Conservation (phyloP, 164 flowering plant species). For the Liriodendron chinense region DNA sequence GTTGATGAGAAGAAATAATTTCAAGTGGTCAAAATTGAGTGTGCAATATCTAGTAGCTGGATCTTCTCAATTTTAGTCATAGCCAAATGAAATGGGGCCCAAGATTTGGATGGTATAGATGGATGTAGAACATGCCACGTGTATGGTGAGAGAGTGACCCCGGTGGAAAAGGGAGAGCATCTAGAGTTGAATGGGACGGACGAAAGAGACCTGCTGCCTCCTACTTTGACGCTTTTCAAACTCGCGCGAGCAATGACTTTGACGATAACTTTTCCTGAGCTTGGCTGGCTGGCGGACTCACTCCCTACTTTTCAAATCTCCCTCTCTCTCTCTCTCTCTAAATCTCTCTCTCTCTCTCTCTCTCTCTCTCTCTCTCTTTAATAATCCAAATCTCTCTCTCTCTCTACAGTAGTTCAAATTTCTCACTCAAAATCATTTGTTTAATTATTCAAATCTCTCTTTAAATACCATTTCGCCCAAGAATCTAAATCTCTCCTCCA, state of each 20-base stretch:
- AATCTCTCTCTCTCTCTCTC: too few species aligned
- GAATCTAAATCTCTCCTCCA: too few species aligned
- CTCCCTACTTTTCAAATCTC: neutral
- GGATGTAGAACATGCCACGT: neutral
- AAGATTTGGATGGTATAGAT: neutral
- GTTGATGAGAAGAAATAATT: too few species aligned
- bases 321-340: neutral
- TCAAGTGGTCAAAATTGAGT: too few species aligned
- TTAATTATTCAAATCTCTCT: too few species aligned
- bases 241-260: slow-evolving; percentile 13
- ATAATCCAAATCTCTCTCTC: too few species aligned
- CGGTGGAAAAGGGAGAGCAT: neutral
- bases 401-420: too few species aligned
- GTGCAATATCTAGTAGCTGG: too few species aligned
- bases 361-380: neutral
- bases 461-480: too few species aligned
- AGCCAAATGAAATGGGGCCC: neutral
- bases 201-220: slow-evolving; percentile 12
- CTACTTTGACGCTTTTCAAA: slow-evolving; percentile 18
- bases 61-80: too few species aligned
- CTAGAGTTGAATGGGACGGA: neutral
- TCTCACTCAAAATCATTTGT: too few species aligned
- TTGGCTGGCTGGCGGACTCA: neutral
- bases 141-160: neutral
- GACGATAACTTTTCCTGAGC: slow-evolving; percentile 12